Evolutionary conservation across 441 rosid genomes (phyloP).

Genomic region (Syzygium syzygioides): DNA sequence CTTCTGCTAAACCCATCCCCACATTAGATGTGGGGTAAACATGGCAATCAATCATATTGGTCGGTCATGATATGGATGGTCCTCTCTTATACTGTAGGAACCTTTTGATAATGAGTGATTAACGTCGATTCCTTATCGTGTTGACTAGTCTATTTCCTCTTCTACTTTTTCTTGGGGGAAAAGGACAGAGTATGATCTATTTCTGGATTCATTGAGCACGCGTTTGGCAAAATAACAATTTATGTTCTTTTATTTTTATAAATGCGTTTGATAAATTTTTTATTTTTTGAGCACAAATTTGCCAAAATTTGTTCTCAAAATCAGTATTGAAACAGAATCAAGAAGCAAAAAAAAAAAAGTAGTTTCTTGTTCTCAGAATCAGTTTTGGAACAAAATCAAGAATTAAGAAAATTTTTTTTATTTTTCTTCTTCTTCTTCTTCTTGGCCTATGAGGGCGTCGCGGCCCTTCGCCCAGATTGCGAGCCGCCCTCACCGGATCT

Average conservation of each 20-base stretch:
- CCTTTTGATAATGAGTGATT: not conserved
- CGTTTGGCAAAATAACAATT: no score
- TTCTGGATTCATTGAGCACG: not conserved
- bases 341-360: fast-evolving
- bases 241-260: no score
- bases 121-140: not conserved
- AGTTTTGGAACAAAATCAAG: no score
- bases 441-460: no score
- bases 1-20: not conserved
- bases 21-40: not conserved
- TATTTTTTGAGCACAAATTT: no score
- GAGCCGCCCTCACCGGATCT: no score
- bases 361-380: no score
- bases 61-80: not conserved
- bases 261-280: no score
- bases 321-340: no score
- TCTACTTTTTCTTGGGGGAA: not conserved
- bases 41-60: not conserved
- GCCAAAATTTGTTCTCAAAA: fast-evolving
- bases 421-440: no score
- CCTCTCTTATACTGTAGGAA: not conserved
- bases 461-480: no score
- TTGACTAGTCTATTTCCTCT: not conserved
- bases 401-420: no score
- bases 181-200: not conserved